Base-by-base conservation (phyloP, 176 grass and related monocot genomes). In the Poa pratensis region DNA sequence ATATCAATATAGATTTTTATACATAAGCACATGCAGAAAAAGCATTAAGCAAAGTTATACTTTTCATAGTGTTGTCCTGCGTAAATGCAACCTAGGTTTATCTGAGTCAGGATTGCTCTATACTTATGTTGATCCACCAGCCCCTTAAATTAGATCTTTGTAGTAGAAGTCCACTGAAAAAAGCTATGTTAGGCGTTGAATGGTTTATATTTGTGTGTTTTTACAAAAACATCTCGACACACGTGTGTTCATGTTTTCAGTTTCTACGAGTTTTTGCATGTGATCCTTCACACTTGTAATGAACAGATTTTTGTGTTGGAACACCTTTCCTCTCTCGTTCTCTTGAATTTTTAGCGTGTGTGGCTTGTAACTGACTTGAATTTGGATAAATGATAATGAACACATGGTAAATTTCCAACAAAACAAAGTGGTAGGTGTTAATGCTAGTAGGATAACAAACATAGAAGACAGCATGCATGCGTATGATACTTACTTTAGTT, bases 401-500 rank as follows among this genome's bases (percentile, higher is more conserved):
- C 42, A 43, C 42, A 10, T 43, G 7, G 42, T 43, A 43, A 40
- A 43, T 43, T 43, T 1, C 42, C 42, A 43, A 43, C 7, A 10
- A 43, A 43, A 43, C 1, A 35, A 43, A 43, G 42, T 16, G 14
- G 45, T 73, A 73, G 11, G 18, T 16, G 51, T 62, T 50, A 61
- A 18, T 79, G 27, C 19, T 39, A 40, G 39, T 72, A 72, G 9
- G 8, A 62, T 79, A 61, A 0, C 43, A 72, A 79, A 6, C 17
- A 5, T 76, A 19, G 39, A 69, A 63, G 24, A 35, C 26, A 9
- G 30, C 66, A 82, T 34, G 9, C 58, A 81, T 32, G 30, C 30
- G 27, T 77, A 51, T 70, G 69, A 45, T 80, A 80, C 6, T 52
- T 83, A 30, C 23, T 34, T 76, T 61, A 17, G 32, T 61, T 51